These are phyloP conservation scores for Lolium multiflorum DNA, from an alignment of 176 grass and related monocot genomes.

Conservation along the genomic window DNA sequence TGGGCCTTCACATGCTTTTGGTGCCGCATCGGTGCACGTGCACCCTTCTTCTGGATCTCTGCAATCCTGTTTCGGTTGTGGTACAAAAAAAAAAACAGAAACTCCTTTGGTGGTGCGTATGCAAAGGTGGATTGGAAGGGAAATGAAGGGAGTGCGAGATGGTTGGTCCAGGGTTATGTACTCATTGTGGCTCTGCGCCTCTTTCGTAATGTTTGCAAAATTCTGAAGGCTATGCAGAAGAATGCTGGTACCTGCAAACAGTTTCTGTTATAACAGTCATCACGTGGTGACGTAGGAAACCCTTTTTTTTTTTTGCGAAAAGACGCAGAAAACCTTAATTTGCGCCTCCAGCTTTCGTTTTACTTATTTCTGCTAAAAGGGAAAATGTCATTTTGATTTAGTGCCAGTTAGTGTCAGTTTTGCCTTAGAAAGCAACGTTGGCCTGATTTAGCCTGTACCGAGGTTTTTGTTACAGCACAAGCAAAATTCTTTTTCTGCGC, in stretches of 20 bases:
- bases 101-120: neutral
- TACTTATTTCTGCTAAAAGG: too few relatives aligned
- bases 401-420: too few relatives aligned
- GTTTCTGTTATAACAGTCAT: neutral
- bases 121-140: neutral
- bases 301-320: too few relatives aligned
- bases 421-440: too few relatives aligned
- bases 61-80: neutral
- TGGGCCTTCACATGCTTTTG: slow-evolving; percentile 19
- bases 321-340: too few relatives aligned
- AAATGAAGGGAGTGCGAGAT: neutral
- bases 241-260: neutral
- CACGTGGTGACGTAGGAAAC: too few relatives aligned
- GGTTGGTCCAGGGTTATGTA: neutral
- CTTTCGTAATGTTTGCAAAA: neutral
- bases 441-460: neutral
- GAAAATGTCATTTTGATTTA: too few relatives aligned
- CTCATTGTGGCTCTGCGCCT: neutral
- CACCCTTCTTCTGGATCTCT: neutral
- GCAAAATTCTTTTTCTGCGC: neutral
- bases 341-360: too few relatives aligned
- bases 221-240: neutral
- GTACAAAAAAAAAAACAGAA: neutral
- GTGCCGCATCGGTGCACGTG: slow-evolving; percentile 21
- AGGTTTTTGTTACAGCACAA: neutral